Conservation (phyloP, 1,139 yeast genomes). For the Hansenula lynferdii region DNA sequence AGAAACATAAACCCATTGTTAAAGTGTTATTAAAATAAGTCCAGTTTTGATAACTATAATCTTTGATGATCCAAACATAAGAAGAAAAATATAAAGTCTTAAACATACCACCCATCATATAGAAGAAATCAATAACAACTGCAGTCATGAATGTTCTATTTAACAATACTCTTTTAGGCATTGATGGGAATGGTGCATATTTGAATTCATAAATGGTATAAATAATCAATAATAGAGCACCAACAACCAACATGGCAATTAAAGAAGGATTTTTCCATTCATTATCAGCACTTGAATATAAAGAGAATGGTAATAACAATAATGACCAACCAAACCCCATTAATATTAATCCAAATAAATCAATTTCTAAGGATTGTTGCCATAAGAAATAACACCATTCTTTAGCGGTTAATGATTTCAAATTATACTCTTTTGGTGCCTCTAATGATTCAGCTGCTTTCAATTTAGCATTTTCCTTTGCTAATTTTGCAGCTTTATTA, state of each 20-base stretch:
- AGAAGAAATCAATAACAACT: constrained; percentile 27
- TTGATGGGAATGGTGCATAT: constrained; percentile 30
- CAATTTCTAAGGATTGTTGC: constrained; percentile 26
- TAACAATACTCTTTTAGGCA: constrained; percentile 29
- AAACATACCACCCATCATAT: constrained; percentile 25
- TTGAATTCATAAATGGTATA: constrained; percentile 26
- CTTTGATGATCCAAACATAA: constrained; percentile 23
- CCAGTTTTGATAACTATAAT: constrained; percentile 28
- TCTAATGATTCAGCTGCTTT: background rate
- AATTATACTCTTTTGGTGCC: background rate
- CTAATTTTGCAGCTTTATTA: constrained; percentile 17
- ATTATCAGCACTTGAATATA: constrained; percentile 25
- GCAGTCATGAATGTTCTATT: constrained; percentile 32
- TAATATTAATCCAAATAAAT: constrained; percentile 30
- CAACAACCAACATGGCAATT: constrained; percentile 34
- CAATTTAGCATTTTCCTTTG: background rate
- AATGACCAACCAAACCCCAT: constrained; percentile 33
- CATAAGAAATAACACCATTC: constrained; percentile 1
- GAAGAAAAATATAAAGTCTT: constrained; percentile 24
- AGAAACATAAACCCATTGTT: constrained; percentile 30
- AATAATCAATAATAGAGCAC: constrained; percentile 27
- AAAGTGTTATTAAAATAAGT: constrained; percentile 30
- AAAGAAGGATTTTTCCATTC: constrained; percentile 33
- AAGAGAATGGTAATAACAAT: constrained; percentile 31
- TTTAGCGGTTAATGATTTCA: background rate